Percentiles rank a stretch among this genome's conserved stretches.
Conservation (phyloP, 305 asterid genomes). For the Fraxinus xanthoxyloides region DNA sequence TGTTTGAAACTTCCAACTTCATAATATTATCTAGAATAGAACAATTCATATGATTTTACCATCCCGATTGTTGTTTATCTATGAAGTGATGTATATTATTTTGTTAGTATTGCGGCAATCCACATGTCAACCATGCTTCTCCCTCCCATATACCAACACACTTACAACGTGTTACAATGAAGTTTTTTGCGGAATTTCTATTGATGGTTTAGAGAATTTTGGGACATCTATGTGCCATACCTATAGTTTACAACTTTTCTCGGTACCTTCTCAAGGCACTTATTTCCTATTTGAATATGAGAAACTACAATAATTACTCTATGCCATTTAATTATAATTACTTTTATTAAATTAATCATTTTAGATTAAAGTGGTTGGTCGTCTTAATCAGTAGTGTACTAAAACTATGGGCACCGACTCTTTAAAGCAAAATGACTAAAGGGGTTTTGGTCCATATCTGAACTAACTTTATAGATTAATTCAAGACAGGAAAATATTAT, state of each 20-base stretch:
- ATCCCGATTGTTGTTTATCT: too few species aligned
- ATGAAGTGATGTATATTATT: too few species aligned
- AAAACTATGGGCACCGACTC: constrained; percentile 3
- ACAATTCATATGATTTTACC: too few species aligned
- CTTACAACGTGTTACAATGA: not conserved
- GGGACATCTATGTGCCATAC: not conserved
- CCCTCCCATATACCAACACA: not conserved
- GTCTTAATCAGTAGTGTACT: constrained; percentile 3
- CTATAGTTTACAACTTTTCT: not conserved
- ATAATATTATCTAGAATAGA: too few species aligned
- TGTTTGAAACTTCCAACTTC: too few species aligned
- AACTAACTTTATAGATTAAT: not conserved
- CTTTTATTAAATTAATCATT: not conserved
- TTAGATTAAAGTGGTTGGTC: not conserved
- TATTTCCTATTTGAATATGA: not conserved
- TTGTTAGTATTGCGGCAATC: too few species aligned
- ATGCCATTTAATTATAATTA: not conserved
- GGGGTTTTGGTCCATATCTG: not conserved
- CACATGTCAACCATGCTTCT: not conserved
- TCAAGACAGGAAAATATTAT: not conserved
- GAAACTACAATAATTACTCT: not conserved
- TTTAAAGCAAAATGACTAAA: constrained; percentile 12
- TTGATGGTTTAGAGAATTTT: not conserved
- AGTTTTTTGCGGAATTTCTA: not conserved
- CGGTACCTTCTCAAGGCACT: not conserved